Conservation (phyloP, 768 basidiomycete species). For the Suillus paluster region DNA sequence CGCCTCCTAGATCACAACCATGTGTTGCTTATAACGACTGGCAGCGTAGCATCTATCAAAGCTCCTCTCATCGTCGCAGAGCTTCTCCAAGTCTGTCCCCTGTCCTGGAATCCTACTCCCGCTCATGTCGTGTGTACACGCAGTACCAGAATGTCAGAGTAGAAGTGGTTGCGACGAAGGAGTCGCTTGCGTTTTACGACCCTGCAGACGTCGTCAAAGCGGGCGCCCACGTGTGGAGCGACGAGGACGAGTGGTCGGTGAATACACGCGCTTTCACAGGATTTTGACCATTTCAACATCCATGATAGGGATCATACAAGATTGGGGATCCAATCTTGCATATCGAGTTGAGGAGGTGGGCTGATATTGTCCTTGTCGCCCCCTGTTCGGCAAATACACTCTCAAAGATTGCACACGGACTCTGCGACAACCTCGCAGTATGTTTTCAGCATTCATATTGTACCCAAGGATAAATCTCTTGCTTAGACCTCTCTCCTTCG, state of each 20-base stretch:
- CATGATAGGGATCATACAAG: too few species aligned
- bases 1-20: constrained; percentile 43
- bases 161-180: constrained; percentile 82
- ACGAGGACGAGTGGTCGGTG: constrained; percentile 94
- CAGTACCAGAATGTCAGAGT: constrained; percentile 80
- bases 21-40: constrained; percentile 85
- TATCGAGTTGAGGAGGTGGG: constrained; percentile 94
- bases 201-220: constrained; percentile 49
- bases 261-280: constrained; percentile 32
- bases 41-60: constrained; percentile 95
- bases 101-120: not conserved
- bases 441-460: constrained; percentile 32
- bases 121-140: not conserved
- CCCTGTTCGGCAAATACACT: constrained; percentile 98
- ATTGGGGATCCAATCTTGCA: constrained; percentile 94
- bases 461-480: not conserved
- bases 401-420: constrained; percentile 89
- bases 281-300: constrained; percentile 50
- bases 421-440: constrained; percentile 92
- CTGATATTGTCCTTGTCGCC: constrained; percentile 92
- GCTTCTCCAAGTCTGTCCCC: constrained; percentile 59
- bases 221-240: constrained; percentile 80
- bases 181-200: constrained; percentile 80
- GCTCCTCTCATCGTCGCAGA: constrained; percentile 86
- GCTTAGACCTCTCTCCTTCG: constrained; percentile 76